Conservation (phyloP, 202 grass and related monocot genomes). For the Hordeum pubiflorum region DNA sequence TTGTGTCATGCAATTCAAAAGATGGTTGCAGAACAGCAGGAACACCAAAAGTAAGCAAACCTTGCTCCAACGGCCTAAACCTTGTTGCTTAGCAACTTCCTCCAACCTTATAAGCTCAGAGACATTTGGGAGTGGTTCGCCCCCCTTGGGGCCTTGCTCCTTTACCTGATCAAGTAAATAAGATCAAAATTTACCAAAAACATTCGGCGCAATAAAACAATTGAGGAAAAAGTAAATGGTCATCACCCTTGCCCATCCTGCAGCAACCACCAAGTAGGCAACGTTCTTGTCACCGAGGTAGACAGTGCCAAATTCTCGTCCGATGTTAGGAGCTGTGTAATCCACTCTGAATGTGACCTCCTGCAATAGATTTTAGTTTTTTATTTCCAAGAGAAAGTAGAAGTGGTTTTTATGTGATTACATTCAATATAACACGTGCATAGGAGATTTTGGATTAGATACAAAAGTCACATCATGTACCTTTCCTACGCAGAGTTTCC, state of each 20-base stretch:
- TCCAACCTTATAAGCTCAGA: slow-evolving; percentile 61
- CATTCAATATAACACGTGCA: not conserved
- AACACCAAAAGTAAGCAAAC: slow-evolving; percentile 23
- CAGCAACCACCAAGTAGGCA: slow-evolving; percentile 61
- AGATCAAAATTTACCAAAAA: not conserved
- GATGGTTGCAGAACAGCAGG: slow-evolving; percentile 1
- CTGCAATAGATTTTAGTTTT: slow-evolving; percentile 34
- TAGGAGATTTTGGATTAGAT: not conserved
- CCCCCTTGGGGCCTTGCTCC: slow-evolving; percentile 69
- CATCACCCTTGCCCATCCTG: slow-evolving; percentile 89
- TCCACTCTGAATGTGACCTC: slow-evolving; percentile 92
- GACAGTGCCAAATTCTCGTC: slow-evolving; percentile 88
- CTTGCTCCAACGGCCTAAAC: slow-evolving; percentile 93
- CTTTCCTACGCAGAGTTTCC: slow-evolving; percentile 87
- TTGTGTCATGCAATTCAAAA: slow-evolving; percentile 1
- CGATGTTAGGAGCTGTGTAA: slow-evolving; percentile 72
- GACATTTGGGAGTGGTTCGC: slow-evolving; percentile 64
- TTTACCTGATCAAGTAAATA: slow-evolving; percentile 57
- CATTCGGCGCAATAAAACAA: not conserved
- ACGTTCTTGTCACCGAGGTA: slow-evolving; percentile 87
- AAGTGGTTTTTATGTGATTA: not conserved
- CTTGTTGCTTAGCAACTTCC: slow-evolving; percentile 84
- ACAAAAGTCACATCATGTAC: slow-evolving; percentile 38
- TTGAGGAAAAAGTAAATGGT: not conserved
- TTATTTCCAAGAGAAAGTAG: not conserved